phyloP scores from a whole-genome alignment of 2,329 filamentous ascomycete species.

The Diaporthe aspalathi region DNA sequence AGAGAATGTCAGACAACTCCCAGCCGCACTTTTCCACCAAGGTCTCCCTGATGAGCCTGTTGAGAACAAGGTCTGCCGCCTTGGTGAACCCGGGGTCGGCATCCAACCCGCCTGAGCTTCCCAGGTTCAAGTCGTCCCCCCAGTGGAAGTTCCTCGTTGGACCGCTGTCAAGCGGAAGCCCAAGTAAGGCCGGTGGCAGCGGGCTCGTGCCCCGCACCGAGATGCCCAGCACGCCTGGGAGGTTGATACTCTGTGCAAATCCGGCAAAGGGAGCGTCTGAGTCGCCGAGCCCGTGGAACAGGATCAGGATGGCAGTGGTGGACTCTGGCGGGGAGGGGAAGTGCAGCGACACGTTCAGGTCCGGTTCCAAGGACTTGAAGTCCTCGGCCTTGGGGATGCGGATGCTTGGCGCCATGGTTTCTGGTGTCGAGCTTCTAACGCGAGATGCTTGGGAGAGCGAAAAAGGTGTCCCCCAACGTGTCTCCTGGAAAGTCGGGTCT shows the following conservation, averaged over 20 bases:
- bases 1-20: slow-evolving; percentile 67
- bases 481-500: not conserved
- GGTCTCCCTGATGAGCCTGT: slow-evolving; percentile 61
- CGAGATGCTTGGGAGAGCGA: not conserved
- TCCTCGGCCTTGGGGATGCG: slow-evolving; percentile 63
- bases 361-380: slow-evolving; percentile 57
- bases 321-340: slow-evolving; percentile 67
- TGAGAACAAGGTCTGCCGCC: slow-evolving; percentile 59
- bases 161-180: slow-evolving; percentile 46
- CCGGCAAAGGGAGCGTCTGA: slow-evolving; percentile 73
- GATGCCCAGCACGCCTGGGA: slow-evolving; percentile 82
- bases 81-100: slow-evolving; percentile 70
- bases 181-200: slow-evolving; percentile 75
- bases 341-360: slow-evolving; percentile 58
- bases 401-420: slow-evolving; percentile 54
- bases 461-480: not conserved
- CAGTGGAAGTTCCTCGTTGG: slow-evolving; percentile 65
- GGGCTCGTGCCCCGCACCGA: slow-evolving; percentile 77
- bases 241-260: slow-evolving; percentile 75
- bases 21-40: slow-evolving; percentile 70
- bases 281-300: slow-evolving; percentile 89
- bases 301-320: slow-evolving; percentile 79
- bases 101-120: slow-evolving; percentile 65
- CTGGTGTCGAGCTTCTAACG: not conserved
- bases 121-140: slow-evolving; percentile 73